Evolutionary conservation across 441 rosid genomes (phyloP).

Genomic region (Eutrema salsugineum): DNA sequence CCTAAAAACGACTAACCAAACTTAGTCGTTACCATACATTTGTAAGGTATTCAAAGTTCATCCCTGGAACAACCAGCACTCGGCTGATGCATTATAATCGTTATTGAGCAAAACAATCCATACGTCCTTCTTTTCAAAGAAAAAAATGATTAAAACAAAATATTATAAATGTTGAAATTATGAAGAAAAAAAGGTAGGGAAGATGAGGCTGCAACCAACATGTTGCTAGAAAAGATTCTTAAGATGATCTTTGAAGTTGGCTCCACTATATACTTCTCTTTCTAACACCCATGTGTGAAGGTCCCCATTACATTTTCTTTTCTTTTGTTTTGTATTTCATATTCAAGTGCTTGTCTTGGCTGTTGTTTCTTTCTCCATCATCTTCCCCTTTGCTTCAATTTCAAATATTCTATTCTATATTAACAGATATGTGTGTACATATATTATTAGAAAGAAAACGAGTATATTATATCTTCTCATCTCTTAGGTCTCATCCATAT

Average conservation of each 20-base stretch:
- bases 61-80: background rate
- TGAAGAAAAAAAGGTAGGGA: conserved; percentile 11
- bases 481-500: conserved; percentile 22
- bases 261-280: conserved; percentile 45
- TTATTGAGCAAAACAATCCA: background rate
- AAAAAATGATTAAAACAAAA: background rate
- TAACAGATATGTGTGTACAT: conserved; percentile 7
- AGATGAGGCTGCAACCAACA: conserved; percentile 51
- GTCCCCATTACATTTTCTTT: conserved; percentile 59
- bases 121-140: background rate
- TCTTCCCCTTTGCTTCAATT: conserved; percentile 27
- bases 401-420: conserved; percentile 15
- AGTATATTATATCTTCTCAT: conserved; percentile 20
- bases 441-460: conserved; percentile 6
- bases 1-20: background rate
- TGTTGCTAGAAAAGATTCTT: conserved; percentile 38
- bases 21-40: background rate
- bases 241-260: conserved; percentile 44
- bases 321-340: conserved; percentile 13
- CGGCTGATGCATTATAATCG: background rate
- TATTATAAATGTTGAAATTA: conserved; percentile 2
- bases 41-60: background rate
- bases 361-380: conserved; percentile 49
- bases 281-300: conserved; percentile 75
- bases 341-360: conserved; percentile 63